Conservation (phyloP, 495 filamentous ascomycete species). For the Achaetomiella virescens region DNA sequence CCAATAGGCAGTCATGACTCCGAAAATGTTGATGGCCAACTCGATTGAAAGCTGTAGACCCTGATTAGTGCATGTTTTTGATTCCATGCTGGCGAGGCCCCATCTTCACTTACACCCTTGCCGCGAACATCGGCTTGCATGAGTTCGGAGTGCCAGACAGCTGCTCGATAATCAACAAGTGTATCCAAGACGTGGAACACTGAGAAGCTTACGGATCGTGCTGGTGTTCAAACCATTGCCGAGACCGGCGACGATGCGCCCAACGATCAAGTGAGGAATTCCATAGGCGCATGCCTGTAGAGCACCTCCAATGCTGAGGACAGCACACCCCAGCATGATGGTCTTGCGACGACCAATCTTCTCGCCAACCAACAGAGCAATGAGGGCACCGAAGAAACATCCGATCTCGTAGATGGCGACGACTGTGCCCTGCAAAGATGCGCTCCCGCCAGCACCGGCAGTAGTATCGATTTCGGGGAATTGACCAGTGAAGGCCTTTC, state of each 20-base stretch:
- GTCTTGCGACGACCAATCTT: conserved; percentile 62
- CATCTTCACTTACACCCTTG: conserved; percentile 1
- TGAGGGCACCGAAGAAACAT: conserved; percentile 64
- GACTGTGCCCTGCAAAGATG: conserved; percentile 25
- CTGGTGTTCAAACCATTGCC: not conserved
- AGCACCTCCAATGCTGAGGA: conserved; percentile 64
- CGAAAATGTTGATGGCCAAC: not conserved
- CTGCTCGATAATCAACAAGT: not conserved
- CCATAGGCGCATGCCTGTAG: conserved; percentile 56
- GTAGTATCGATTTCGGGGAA: not conserved
- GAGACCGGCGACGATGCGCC: conserved; percentile 53
- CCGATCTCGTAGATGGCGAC: conserved; percentile 57
- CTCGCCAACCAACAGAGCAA: conserved; percentile 67
- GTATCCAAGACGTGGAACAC: not conserved
- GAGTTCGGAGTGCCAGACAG: not conserved
- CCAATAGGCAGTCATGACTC: conserved; percentile 2
- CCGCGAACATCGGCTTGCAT: not conserved
- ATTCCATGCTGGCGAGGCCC: not conserved
- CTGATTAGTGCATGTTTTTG: not conserved
- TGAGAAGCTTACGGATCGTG: not conserved
- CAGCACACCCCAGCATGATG: conserved; percentile 62
- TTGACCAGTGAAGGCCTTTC: not conserved
- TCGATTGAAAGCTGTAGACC: not conserved
- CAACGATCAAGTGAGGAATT: conserved; percentile 59
- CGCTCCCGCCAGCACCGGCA: not conserved